phyloP scores from a whole-genome alignment of 257 asterid species.

The Vinca minor region DNA sequence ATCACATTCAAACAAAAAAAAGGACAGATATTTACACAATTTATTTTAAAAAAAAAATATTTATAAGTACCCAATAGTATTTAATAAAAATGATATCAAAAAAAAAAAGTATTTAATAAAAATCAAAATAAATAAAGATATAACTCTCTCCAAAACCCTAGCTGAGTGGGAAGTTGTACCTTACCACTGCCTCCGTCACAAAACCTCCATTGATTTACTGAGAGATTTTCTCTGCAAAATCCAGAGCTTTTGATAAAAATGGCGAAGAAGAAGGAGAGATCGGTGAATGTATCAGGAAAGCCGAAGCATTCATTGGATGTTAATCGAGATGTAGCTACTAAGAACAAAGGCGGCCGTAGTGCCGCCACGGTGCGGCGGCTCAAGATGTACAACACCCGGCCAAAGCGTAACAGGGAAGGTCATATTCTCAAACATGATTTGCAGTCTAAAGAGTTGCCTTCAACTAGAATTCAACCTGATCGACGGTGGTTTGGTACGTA shows the following conservation, averaged over 20 bases:
- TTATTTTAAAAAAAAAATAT: too few species aligned
- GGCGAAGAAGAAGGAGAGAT: conserved; percentile 70
- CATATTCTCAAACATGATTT: conserved; percentile 58
- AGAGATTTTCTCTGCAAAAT: neutral
- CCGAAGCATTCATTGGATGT: conserved; percentile 88
- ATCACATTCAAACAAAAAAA: too few species aligned
- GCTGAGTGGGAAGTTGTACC: conserved; percentile 7
- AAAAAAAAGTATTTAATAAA: too few species aligned
- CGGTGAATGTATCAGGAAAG: conserved; percentile 83
- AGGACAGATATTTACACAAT: too few species aligned
- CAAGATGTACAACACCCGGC: conserved; percentile 77
- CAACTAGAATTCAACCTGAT: conserved; percentile 88
- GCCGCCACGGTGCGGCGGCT: conserved; percentile 93
- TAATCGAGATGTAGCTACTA: conserved; percentile 41
- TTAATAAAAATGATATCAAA: too few species aligned
- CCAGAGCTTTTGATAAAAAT: conserved; percentile 16
- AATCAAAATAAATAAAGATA: too few species aligned
- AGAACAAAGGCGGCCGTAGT: conserved; percentile 48
- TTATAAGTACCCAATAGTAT: too few species aligned
- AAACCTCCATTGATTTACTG: neutral
- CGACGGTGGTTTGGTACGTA: conserved; percentile 86
- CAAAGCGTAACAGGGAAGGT: conserved; percentile 51
- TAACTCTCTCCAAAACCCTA: conserved; percentile 15
- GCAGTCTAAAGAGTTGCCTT: conserved; percentile 84
- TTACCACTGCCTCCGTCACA: neutral